Evolutionary conservation across 2,329 filamentous ascomycete species (phyloP), one percentile per base, ranked within the genome.

Genomic region (Fusarium nodosum): DNA sequence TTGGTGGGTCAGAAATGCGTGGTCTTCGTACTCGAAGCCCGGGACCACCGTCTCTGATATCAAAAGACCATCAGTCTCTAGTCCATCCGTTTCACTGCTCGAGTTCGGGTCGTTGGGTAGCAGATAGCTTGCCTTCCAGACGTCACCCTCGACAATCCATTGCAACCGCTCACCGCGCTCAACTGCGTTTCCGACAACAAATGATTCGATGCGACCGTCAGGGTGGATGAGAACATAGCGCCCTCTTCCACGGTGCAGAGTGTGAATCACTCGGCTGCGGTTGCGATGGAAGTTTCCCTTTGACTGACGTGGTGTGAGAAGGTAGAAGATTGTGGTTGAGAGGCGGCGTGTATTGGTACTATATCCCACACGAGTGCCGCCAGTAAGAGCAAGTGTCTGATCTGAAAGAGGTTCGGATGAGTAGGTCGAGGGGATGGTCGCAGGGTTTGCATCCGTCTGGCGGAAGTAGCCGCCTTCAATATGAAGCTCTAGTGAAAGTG

Each of bases 11-110:
- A 93, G 81, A 71, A 92, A 92, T 74, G 91, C 88, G 76, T 92
- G 88, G 76, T 92, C 89, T 60, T 81, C 82, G 69, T 83, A 91
- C 73, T 91, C 89, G 72, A 92, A 92, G 0, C 90, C 90, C 1
- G 90, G 89, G 10, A 91, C 83, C 3, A 91, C 89, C 0, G 88
- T 90, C 81, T 92, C 89, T 48, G 86, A 88, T 62, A 92, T 91
- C 78, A 92, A 79, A 70, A 91, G 76, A 0, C 87, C 87, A 20
- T 81, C 82, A 38, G 79, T 81, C 38, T 77, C 79, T 28, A 74
- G 77, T 44, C 78, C 77, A 24, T 74, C 76, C 53, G 85, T 24
- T 9, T 41, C 58, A 26, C 57, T 71, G 33, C 16, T 42, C n/a
- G 16, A 28, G 30, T n/a, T 42, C 15, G 41, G 26, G 20, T 66